A percentile compares a stretch with the other conserved stretches of the same genome.
Conservation (phyloP, 306 rosid genomes). For the Castanea crenata region DNA sequence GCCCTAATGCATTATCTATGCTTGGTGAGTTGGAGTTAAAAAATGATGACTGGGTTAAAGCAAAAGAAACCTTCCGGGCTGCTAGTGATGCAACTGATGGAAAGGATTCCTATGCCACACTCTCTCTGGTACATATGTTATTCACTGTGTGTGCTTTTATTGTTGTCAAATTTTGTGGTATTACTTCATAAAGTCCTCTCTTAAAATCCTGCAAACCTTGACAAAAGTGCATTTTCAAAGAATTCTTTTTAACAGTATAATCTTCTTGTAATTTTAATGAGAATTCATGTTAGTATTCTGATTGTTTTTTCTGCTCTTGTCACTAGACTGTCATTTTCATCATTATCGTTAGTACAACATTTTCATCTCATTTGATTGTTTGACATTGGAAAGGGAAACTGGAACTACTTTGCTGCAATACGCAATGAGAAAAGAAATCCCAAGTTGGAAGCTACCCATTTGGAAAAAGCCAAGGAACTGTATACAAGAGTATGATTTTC, state of each 20-base stretch:
- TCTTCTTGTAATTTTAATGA: neutral
- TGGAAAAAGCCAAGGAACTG: constrained; percentile 96
- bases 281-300: constrained; percentile 17
- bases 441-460: constrained; percentile 97
- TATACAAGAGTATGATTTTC: constrained; percentile 59
- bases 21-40: constrained; percentile 96
- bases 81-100: constrained; percentile 97
- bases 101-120: constrained; percentile 91
- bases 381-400: constrained; percentile 76
- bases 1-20: constrained; percentile 93
- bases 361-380: constrained; percentile 25
- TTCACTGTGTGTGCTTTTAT: constrained; percentile 25
- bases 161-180: constrained; percentile 8
- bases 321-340: neutral
- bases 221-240: neutral
- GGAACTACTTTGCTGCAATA: constrained; percentile 99
- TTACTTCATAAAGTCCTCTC: neutral
- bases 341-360: constrained; percentile 2
- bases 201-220: neutral
- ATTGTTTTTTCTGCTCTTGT: constrained; percentile 6
- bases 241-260: neutral
- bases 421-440: constrained; percentile 98
- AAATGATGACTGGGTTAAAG: constrained; percentile 99
- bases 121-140: constrained; percentile 64
- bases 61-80: constrained; percentile 94